Evolutionary conservation across 495 filamentous ascomycete species (phyloP).

Genomic region (Elasticomyces elasticus): DNA sequence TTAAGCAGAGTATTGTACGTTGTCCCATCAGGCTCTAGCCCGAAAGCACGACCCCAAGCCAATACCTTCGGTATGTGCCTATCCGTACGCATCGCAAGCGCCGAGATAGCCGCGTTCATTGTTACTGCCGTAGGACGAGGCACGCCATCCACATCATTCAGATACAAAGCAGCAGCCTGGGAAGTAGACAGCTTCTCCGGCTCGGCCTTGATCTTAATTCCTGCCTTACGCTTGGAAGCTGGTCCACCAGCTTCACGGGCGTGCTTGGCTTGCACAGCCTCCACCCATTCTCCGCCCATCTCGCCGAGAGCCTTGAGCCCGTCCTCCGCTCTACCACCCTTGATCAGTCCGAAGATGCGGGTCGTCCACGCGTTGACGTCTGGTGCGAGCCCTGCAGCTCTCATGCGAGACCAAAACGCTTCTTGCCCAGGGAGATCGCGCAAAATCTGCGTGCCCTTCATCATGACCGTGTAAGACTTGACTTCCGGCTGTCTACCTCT

Average conservation of each 20-base stretch:
- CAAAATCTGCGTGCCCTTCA: conserved; percentile 45
- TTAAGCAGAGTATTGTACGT: conserved; percentile 64
- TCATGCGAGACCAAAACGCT: conserved; percentile 49
- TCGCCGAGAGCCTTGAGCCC: conserved; percentile 50
- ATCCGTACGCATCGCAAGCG: conserved; percentile 37
- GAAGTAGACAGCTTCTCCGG: neutral
- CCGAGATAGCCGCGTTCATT: conserved; percentile 52
- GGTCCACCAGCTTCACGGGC: neutral
- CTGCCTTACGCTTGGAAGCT: neutral
- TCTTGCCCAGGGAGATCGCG: conserved; percentile 42
- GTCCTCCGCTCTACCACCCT: conserved; percentile 31
- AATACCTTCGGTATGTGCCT: conserved; percentile 42
- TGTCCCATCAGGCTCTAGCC: conserved; percentile 47
- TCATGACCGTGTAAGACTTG: conserved; percentile 54
- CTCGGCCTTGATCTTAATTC: neutral
- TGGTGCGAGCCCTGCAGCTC: conserved; percentile 40
- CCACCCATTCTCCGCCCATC: conserved; percentile 47
- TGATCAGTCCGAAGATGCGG: conserved; percentile 50
- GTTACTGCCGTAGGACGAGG: conserved; percentile 48
- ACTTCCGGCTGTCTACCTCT: conserved; percentile 42
- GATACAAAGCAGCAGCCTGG: conserved; percentile 1
- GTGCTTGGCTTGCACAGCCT: conserved; percentile 19
- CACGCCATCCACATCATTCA: conserved; percentile 31
- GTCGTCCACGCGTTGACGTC: conserved; percentile 52
- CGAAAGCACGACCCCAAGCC: conserved; percentile 46